Percentiles rank a stretch among this genome's conserved stretches.
Evolutionary conservation across 1,284 basidiomycete genomes (phyloP).

Genomic region (Rhodotorula sp.): DNA sequence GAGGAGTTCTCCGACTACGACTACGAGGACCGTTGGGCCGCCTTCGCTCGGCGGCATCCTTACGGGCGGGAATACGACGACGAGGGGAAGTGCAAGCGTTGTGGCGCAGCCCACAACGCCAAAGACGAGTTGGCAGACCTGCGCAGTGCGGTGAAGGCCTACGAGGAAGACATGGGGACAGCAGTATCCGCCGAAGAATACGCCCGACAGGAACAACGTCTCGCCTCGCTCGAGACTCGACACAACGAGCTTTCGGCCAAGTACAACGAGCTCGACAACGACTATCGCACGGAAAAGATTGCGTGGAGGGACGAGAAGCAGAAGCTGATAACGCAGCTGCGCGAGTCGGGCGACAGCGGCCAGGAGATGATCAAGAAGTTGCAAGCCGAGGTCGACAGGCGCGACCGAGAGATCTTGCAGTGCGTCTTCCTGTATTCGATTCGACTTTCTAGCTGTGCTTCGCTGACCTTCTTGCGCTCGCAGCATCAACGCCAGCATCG

Average conservation of each 20-base stretch:
- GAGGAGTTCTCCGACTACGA: neutral
- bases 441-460: fast-evolving
- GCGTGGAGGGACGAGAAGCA: neutral
- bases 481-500: neutral
- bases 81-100: neutral
- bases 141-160: too few species aligned
- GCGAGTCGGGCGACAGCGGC: conserved; percentile 1
- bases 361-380: neutral
- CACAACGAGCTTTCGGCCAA: neutral
- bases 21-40: neutral
- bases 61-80: neutral
- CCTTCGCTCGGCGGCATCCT: too few species aligned
- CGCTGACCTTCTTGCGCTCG: neutral
- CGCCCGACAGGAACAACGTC: neutral
- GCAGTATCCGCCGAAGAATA: too few species aligned
- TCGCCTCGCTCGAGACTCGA: neutral
- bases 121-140: too few species aligned
- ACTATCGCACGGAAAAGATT: neutral
- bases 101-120: too few species aligned
- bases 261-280: neutral
- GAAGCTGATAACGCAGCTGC: neutral
- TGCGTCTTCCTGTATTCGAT: neutral
- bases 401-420: neutral
- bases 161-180: too few species aligned
- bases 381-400: neutral